A percentile compares a stretch with the other conserved stretches of the same genome.
Conservation (phyloP, 2,329 filamentous ascomycete species). For the Colletotrichum sp. region DNA sequence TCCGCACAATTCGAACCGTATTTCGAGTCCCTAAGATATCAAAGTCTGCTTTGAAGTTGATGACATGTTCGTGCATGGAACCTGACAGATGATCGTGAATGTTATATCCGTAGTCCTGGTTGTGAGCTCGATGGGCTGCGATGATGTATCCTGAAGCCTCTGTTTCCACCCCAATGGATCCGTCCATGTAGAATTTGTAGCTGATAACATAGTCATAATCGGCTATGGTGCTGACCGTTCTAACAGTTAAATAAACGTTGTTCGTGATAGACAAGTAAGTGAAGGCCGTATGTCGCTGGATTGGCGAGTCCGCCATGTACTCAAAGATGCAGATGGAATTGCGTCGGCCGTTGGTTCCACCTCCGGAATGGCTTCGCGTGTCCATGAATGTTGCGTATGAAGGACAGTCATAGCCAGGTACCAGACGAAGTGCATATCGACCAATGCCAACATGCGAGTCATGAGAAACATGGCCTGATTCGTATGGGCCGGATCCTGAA, state of each 20-base stretch:
- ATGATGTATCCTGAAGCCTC: slow-evolving; percentile 61
- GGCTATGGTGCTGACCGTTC: slow-evolving; percentile 54
- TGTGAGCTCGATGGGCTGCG: slow-evolving; percentile 48
- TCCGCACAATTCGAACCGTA: slow-evolving; percentile 41
- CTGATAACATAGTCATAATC: slow-evolving; percentile 60
- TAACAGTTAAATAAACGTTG: slow-evolving; percentile 49
- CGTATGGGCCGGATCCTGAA: slow-evolving; percentile 41
- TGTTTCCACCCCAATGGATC: slow-evolving; percentile 55
- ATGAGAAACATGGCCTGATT: slow-evolving; percentile 54
- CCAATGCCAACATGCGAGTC: slow-evolving; percentile 55
- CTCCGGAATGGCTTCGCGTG: slow-evolving; percentile 46
- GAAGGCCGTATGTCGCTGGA: slow-evolving; percentile 50
- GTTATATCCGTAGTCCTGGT: slow-evolving; percentile 52
- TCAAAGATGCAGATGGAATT: slow-evolving; percentile 64
- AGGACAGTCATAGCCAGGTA: slow-evolving; percentile 58
- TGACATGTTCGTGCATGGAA: slow-evolving; percentile 60
- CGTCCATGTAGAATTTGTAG: slow-evolving; percentile 57
- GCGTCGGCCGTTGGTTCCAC: slow-evolving; percentile 47
- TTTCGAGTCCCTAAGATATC: slow-evolving; percentile 55
- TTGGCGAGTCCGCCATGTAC: slow-evolving; percentile 50
- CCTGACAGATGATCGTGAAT: slow-evolving; percentile 53
- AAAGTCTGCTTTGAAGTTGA: slow-evolving; percentile 61
- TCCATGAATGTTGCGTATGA: slow-evolving; percentile 55
- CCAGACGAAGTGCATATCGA: slow-evolving; percentile 46
- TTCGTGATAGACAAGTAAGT: slow-evolving; percentile 49